Evolutionary conservation across 2,329 filamentous ascomycete genomes (phyloP), one percentile per base, ranked within the genome.

Genomic region (Dactylonectria estremocensis): DNA sequence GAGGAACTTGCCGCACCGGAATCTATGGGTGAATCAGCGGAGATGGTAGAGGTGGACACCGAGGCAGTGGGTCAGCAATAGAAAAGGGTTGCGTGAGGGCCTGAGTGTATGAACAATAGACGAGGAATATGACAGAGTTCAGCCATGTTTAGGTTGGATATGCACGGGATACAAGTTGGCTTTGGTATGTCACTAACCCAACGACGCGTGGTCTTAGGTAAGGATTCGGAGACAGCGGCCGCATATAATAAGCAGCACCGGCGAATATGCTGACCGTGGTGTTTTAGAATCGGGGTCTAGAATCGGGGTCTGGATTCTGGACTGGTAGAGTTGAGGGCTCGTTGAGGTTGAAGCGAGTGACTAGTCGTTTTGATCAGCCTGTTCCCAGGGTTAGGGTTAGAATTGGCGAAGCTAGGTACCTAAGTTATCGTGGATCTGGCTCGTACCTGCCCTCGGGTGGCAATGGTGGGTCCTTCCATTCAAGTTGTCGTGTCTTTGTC

Each of bases 1-100:
- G 86, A 86, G 35, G 77, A 79, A 22, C 76, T 88, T 50, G 81
- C 82, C 16, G 83, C 85, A n/a, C 86, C 87, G 16, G 78, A 82
- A 20, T 88, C 86, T 66, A 76, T 64, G 5, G 63, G 69, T 50
- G 69, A 72, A 40, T 56, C 53, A 31, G 67, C 56, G 22, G 64
- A 64, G 54, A 24, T 53, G 49, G 50, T 64, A 61, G 24, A 46
- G 4, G 40, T 31, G 10, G 22, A 43, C 40, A 43, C 14, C 10
- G 20, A 35, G 22, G 33, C n/a, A 14, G 57, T 61, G 14, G 40
- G 37, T 18, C 18, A 22, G 13, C n/a, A n/a, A 60, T 66, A 61
- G 57, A 66, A 16, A 33, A 35, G 63, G 56, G 13, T n/a, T 20
- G 40, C 40, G 50, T 20, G 35, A 50, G 37, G 37, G 28, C 37